These are phyloP conservation scores for Dryas drummondii DNA, from an alignment of 306 rosid genomes.

Conservation along the genomic window DNA sequence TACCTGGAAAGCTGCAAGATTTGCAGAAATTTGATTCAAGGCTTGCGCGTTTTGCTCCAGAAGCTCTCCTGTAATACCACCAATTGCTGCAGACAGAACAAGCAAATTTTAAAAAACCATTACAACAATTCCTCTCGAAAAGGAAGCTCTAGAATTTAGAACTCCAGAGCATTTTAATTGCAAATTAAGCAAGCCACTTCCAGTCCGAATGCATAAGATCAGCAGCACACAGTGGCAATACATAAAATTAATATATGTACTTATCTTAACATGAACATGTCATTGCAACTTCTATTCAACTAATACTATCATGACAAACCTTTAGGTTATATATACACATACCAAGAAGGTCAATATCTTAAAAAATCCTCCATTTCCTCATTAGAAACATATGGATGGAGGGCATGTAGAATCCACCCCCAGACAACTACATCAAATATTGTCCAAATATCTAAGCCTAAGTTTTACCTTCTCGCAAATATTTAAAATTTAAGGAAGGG, in stretches of 20 bases:
- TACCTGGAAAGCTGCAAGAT: constrained; percentile 47
- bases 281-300: background rate
- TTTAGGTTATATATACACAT: background rate
- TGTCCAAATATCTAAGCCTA: background rate
- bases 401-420: background rate
- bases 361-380: background rate
- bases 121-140: background rate
- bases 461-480: constrained; percentile 43
- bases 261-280: background rate
- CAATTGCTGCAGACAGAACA: constrained; percentile 42
- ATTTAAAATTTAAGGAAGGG: constrained; percentile 41
- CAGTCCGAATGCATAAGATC: background rate
- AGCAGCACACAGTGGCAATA: background rate
- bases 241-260: background rate
- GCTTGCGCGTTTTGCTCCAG: constrained; percentile 48
- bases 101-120: background rate
- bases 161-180: background rate
- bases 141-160: background rate
- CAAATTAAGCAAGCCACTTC: background rate
- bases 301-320: background rate
- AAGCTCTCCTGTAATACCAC: constrained; percentile 50
- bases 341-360: background rate
- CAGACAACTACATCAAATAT: background rate
- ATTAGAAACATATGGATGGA: background rate
- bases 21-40: constrained; percentile 48